Conservation (phyloP, 345 rosid genomes). For the Angophora floribunda region DNA sequence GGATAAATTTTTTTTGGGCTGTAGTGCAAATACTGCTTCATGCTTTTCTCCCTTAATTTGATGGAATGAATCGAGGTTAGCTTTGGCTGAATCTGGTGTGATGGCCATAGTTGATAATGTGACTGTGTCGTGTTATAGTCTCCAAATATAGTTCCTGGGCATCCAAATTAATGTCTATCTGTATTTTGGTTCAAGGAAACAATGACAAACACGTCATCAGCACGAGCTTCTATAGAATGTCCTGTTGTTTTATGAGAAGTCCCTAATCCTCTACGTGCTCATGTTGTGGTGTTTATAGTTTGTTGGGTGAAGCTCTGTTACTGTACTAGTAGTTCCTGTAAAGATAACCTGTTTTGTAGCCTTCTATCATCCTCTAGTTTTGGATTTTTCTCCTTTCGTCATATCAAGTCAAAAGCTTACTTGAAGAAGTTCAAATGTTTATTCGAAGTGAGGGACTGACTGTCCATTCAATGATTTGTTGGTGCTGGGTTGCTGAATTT, state of each 20-base stretch:
- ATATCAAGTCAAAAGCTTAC: not conserved
- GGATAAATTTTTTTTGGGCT: not conserved
- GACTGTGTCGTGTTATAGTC: not conserved
- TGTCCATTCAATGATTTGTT: not conserved
- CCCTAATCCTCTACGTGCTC: not conserved
- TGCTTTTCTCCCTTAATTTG: not conserved
- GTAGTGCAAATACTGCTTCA: not conserved
- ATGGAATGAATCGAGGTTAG: not conserved
- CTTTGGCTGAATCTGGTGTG: not conserved
- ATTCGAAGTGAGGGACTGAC: not conserved
- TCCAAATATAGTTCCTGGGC: not conserved
- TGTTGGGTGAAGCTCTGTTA: not conserved
- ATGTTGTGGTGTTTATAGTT: not conserved
- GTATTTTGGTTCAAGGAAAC: not conserved
- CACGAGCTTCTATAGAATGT: not conserved
- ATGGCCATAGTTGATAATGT: not conserved
- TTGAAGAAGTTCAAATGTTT: not conserved
- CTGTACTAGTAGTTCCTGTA: not conserved
- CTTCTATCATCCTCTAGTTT: not conserved
- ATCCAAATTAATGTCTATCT: not conserved
- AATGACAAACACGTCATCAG: not conserved
- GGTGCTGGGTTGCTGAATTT: not conserved
- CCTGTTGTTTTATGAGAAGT: not conserved
- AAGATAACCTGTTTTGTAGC: not conserved
- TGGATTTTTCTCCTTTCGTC: not conserved